phyloP scores from a whole-genome alignment of 2,329 filamentous ascomycete genomes.

The Nothophoma quercina region DNA sequence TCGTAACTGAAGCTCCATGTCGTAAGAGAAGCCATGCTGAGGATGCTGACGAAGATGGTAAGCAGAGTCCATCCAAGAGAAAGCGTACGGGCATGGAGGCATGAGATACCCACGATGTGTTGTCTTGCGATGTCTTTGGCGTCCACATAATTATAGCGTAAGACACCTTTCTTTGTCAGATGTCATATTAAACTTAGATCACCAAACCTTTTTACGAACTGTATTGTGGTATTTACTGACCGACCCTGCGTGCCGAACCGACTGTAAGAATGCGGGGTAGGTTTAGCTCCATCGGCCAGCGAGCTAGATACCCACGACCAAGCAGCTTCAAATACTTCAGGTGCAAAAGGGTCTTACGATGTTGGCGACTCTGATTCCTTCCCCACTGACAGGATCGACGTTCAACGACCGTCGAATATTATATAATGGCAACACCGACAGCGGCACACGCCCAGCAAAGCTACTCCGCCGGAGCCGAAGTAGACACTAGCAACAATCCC shows the following conservation, averaged over 20 bases:
- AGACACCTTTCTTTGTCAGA: too few relatives aligned
- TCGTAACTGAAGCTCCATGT: constrained; percentile 11
- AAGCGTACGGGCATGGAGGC: background rate
- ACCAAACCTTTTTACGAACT: too few relatives aligned
- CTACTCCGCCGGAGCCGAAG: constrained; percentile 16
- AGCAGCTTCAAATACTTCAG: background rate
- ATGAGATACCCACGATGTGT: background rate
- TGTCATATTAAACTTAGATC: too few relatives aligned
- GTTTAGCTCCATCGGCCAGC: background rate
- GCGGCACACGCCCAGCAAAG: constrained; percentile 1
- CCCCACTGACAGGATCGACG: too few relatives aligned
- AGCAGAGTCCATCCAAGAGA: background rate
- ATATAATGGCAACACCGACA: background rate
- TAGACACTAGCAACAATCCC: constrained; percentile 29
- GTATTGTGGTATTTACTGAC: background rate
- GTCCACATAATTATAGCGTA: too few relatives aligned
- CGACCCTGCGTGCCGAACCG: background rate
- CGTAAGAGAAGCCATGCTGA: constrained; percentile 1
- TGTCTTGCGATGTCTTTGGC: too few relatives aligned
- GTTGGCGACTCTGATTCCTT: too few relatives aligned
- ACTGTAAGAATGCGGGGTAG: constrained; percentile 9
- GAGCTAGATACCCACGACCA: background rate
- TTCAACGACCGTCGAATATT: too few relatives aligned
- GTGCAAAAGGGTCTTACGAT: too few relatives aligned
- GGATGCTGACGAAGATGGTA: background rate